Conservation (phyloP, 257 asterid species). For the Solanum arcanum region DNA sequence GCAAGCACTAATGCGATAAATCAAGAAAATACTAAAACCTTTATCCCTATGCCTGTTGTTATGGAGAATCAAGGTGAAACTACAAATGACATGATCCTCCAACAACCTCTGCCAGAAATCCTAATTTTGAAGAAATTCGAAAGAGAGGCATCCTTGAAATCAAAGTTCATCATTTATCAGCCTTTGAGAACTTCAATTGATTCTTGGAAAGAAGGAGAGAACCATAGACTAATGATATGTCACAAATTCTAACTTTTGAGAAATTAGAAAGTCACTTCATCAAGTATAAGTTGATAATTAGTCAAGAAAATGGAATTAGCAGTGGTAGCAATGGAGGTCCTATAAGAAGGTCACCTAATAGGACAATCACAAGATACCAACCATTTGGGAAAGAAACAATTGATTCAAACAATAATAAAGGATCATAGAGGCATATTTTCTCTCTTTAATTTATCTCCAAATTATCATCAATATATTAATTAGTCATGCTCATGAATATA, state of each 20-base stretch:
- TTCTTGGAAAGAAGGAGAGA: not conserved
- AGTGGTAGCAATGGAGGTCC: not conserved
- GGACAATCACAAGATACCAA: not conserved
- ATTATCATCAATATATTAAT: not conserved
- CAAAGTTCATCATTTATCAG: not conserved
- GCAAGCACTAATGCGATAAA: not conserved
- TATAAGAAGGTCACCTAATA: not conserved
- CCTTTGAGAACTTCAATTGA: not conserved
- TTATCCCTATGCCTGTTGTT: not conserved
- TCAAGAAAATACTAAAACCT: not conserved
- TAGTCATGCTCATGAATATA: not conserved
- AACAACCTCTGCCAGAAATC: no score
- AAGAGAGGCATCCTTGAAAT: not conserved
- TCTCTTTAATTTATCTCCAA: not conserved
- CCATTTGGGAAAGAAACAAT: not conserved
- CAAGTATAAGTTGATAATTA: not conserved
- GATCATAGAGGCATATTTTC: not conserved
- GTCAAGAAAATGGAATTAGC: not conserved
- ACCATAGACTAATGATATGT: no score
- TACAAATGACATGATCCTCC: no score
- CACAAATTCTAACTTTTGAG: not conserved
- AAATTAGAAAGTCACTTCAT: not conserved
- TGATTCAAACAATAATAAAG: not conserved
- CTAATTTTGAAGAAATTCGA: not conserved
- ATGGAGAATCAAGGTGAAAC: not conserved